Percentiles rank a stretch among this genome's conserved stretches.
Evolutionary conservation across 108 stramenopile species (phyloP).

Genomic region (Nitzschia palea): DNA sequence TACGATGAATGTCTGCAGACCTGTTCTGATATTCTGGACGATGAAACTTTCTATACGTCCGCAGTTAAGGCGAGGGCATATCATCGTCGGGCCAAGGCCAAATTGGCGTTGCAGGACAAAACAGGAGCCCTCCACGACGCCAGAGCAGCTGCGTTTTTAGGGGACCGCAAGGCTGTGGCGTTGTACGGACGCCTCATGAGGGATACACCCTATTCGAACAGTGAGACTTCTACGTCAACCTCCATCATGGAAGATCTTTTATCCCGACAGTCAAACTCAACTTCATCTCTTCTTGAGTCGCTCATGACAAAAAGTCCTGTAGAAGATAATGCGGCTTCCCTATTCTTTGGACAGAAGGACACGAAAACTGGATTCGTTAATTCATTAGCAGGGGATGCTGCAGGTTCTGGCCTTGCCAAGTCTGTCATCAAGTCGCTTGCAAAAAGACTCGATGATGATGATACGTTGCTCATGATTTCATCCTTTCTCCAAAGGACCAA

Average conservation of each 20-base stretch:
- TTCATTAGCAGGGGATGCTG: conserved; percentile 13
- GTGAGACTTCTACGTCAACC: background rate
- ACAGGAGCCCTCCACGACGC: conserved; percentile 77
- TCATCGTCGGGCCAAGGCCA: conserved; percentile 79
- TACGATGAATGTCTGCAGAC: conserved; percentile 51
- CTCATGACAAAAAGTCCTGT: conserved; percentile 25
- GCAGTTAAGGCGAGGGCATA: conserved; percentile 75
- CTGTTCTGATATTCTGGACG: conserved; percentile 63
- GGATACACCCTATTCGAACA: conserved; percentile 12
- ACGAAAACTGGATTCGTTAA: conserved; percentile 1
- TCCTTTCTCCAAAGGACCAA: conserved; percentile 53
- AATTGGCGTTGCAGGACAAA: conserved; percentile 57
- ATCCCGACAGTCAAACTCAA: conserved; percentile 18
- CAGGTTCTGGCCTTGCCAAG: conserved; percentile 53
- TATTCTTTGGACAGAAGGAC: background rate
- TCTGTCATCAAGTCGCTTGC: conserved; percentile 57
- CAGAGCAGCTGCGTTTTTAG: conserved; percentile 73
- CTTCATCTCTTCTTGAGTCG: conserved; percentile 32
- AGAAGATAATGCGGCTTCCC: background rate
- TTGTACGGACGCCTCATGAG: conserved; percentile 80
- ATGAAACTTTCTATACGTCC: conserved; percentile 9
- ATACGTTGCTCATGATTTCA: conserved; percentile 67
- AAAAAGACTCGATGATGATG: conserved; percentile 67
- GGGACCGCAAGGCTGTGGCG: conserved; percentile 79
- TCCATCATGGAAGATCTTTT: background rate